Evolutionary conservation across 176 grass and related monocot genomes (phyloP), one percentile per base, ranked within the genome.

Genomic region (Musa itinerans): DNA sequence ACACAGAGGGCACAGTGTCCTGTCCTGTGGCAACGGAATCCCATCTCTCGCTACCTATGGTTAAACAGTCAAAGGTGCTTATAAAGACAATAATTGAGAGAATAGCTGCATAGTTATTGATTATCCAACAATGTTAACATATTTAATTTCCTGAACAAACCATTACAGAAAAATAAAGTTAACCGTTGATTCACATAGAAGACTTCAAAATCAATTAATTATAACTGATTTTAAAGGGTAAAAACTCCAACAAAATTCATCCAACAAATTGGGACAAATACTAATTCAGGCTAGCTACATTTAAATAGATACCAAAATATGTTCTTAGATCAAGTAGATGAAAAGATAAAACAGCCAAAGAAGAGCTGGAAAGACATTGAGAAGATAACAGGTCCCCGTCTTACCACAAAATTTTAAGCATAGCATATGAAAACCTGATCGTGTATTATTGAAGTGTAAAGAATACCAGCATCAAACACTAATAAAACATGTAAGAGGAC

Each of bases 1-100:
- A 83, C 95, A 99, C 13, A 99, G 75, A 17, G 90, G 88, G 65
- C 95, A 99, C 15, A 94, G 34, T 1, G 86, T 87, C 65, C 55
- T 76, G 84, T 92, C 88, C 43, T 66, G 54, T 50, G 88, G 90
- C 79, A 99, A 89, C 48, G 90, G 78, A 78, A 94, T 82, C 66
- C 90, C 95, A 71, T 89, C 84, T 89, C 87, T 89, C 21, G 88
- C 84, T 81, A 92, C 95, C 95, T 99, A 76, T 54, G 17, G 50
- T 84, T 83, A 73, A 78, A 50, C 50, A 77, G n/a, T 51, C 25
- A 59, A n/a, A 62, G 5, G 34, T 23, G 9, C 15, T 48, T 1
- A 76, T 21, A 50, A 63, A 54, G 11, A 51, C 5, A 53, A 43
- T 43, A 43, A 43, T 5, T 43, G 34, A 43, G 34, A 43, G 3